Evolutionary conservation across 495 filamentous ascomycete species (phyloP).

Genomic region (Aspergillus sclerotiicarbonarius): DNA sequence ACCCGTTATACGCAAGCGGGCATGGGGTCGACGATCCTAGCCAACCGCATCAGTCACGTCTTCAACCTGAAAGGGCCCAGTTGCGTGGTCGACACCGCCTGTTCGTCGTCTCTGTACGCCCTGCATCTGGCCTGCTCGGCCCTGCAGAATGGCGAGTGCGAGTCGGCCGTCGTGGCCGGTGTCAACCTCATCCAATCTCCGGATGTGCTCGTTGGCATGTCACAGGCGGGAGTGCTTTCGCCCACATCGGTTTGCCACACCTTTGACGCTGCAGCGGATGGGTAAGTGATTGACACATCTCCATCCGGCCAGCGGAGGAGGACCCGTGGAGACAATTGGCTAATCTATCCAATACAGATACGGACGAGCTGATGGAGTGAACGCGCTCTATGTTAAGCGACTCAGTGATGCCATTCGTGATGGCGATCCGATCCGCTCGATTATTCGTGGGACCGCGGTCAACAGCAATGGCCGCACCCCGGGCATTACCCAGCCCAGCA

Average conservation of each 20-base stretch:
- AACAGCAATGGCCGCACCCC: conserved; percentile 32
- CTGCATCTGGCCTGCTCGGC: conserved; percentile 37
- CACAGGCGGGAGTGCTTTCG: conserved; percentile 9
- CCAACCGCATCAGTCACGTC: conserved; percentile 9
- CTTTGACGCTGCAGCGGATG: conserved; percentile 34
- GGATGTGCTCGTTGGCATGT: conserved; percentile 19
- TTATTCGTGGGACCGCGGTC: conserved; percentile 41
- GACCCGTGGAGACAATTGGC: too few relatives aligned
- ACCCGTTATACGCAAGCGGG: neutral
- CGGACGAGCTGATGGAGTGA: conserved; percentile 35
- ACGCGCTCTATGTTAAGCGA: conserved; percentile 32
- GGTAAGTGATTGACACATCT: too few relatives aligned
- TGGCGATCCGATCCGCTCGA: conserved; percentile 33
- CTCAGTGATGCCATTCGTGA: conserved; percentile 31
- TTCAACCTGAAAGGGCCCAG: conserved; percentile 13
- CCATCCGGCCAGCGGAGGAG: too few relatives aligned
- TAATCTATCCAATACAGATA: too few relatives aligned
- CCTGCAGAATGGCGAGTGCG: conserved; percentile 33
- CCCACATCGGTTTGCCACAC: conserved; percentile 24
- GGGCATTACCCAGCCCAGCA: too few relatives aligned
- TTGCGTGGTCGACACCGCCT: conserved; percentile 35
- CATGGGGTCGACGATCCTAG: conserved; percentile 6
- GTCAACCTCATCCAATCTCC: conserved; percentile 31
- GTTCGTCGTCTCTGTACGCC: conserved; percentile 33
- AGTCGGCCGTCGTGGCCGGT: conserved; percentile 32